A percentile compares a stretch with the other conserved stretches of the same genome.
phyloP scores from a whole-genome alignment of 352 stramenopile genomes.

The Globisporangium heterothallicum region DNA sequence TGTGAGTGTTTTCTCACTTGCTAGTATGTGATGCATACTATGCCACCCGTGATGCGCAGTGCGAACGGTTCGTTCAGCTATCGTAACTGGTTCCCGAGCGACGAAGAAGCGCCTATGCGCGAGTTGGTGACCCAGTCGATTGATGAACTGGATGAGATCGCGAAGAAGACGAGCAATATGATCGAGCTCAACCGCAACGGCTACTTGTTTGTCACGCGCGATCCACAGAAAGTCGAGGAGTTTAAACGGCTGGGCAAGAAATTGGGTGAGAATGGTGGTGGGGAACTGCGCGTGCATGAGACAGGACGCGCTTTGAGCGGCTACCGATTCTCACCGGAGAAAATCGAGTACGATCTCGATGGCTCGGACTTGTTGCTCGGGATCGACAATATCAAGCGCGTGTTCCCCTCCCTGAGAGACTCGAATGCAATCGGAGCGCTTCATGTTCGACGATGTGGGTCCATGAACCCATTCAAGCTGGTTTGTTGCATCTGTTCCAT shows the following conservation, averaged over 20 bases:
- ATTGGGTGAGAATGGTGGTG: conserved; percentile 46
- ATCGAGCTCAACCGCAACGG: conserved; percentile 75
- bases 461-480: conserved; percentile 65
- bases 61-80: conserved; percentile 80
- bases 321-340: conserved; percentile 40
- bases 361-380: conserved; percentile 61
- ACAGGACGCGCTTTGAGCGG: conserved; percentile 15
- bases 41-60: too few species aligned
- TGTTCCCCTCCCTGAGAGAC: conserved; percentile 55
- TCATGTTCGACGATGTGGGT: conserved; percentile 67
- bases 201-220: conserved; percentile 70
- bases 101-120: conserved; percentile 56
- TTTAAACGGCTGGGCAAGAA: conserved; percentile 43
- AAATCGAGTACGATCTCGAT: conserved; percentile 58
- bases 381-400: conserved; percentile 46
- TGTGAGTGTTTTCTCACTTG: background rate
- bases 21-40: background rate
- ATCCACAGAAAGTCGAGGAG: conserved; percentile 39
- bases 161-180: conserved; percentile 49
- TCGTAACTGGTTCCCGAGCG: conserved; percentile 78
- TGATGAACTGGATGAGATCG: conserved; percentile 66
- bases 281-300: conserved; percentile 43
- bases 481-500: conserved; percentile 9
- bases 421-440: conserved; percentile 52
- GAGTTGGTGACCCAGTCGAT: conserved; percentile 71